Conservation (phyloP, 345 rosid species). For the Euphorbia peplus region DNA sequence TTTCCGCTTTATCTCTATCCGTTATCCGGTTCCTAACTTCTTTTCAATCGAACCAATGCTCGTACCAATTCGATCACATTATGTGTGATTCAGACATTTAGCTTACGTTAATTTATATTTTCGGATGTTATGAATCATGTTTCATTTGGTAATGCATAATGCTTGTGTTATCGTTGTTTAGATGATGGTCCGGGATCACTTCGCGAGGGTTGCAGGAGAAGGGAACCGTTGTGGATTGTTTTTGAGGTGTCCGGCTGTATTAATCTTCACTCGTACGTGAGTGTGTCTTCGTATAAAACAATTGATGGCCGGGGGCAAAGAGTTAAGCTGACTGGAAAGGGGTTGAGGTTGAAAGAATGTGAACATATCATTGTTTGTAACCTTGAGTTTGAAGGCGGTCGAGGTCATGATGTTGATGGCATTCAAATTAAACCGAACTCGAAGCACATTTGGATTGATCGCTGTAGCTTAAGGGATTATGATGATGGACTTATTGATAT, state of each 20-base stretch:
- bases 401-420: constrained; percentile 79
- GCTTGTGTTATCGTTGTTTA: constrained; percentile 15
- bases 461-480: constrained; percentile 83
- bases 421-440: constrained; percentile 94
- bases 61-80: neutral
- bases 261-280: constrained; percentile 52
- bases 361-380: constrained; percentile 83
- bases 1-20: neutral
- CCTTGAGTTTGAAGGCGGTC: constrained; percentile 84
- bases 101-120: neutral
- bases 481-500: constrained; percentile 92
- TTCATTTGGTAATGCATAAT: neutral
- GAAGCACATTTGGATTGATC: constrained; percentile 82
- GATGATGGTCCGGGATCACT: constrained; percentile 94
- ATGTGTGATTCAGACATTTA: neutral
- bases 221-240: constrained; percentile 87
- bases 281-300: constrained; percentile 81
- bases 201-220: constrained; percentile 66
- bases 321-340: constrained; percentile 81
- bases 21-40: neutral
- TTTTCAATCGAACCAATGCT: neutral
- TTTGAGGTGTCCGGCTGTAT: constrained; percentile 79
- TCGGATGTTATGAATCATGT: neutral
- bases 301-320: constrained; percentile 90
- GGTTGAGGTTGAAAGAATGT: constrained; percentile 75